Evolutionary conservation across 129 eudicot genomes (phyloP).

Genomic region (Gnaphalium uliginosum): DNA sequence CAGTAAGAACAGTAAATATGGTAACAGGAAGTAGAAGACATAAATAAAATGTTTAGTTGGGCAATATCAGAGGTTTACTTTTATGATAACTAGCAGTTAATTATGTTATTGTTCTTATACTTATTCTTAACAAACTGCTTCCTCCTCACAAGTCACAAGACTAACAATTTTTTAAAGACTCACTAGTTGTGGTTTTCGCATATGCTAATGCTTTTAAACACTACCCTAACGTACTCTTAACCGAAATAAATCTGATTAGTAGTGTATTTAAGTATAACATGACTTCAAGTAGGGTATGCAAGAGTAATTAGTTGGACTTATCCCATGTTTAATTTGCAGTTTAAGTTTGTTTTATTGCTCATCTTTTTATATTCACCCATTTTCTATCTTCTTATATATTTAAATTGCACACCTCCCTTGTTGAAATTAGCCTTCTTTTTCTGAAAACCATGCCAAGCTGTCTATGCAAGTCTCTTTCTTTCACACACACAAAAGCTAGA

Average conservation of each 20-base stretch:
- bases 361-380: constrained; percentile 5
- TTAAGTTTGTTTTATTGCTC: constrained; percentile 14
- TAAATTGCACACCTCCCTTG: constrained; percentile 34
- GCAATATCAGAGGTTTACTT: constrained; percentile 2
- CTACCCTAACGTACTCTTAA: neutral
- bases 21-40: constrained; percentile 21
- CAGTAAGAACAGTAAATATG: constrained; percentile 37
- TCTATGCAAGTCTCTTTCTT: constrained; percentile 22
- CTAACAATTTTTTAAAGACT: neutral
- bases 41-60: neutral
- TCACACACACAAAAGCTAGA: neutral
- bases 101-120: neutral
- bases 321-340: constrained; percentile 6
- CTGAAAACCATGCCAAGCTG: constrained; percentile 30
- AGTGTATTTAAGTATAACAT: neutral
- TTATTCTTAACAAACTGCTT: neutral
- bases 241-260: neutral
- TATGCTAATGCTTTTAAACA: too few relatives aligned
- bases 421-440: constrained; percentile 5
- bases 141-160: constrained; percentile 1
- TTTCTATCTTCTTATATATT: constrained; percentile 24
- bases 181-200: neutral
- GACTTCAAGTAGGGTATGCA: neutral
- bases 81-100: neutral
- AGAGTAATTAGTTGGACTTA: neutral